A percentile compares a stretch with the other conserved stretches of the same genome.
phyloP scores from a whole-genome alignment of 208 protist genomes.

The Endotrypanum monterogeii region DNA sequence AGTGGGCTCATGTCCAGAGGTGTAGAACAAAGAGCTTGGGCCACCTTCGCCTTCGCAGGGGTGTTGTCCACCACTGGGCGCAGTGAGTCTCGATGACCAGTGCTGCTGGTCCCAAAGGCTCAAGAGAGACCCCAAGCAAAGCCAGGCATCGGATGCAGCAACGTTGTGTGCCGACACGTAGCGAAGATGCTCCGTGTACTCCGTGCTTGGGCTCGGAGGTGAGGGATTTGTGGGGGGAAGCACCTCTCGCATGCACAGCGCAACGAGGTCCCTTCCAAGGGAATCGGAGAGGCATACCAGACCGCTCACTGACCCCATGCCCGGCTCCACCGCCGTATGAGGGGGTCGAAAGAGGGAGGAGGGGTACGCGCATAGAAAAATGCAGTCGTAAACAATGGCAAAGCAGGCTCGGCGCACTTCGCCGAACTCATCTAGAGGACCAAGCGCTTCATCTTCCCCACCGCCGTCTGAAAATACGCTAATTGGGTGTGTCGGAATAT shows the following conservation, averaged over 20 bases:
- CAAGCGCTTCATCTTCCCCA: slow-evolving; percentile 1
- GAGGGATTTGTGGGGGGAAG: background rate
- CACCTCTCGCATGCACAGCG: slow-evolving; percentile 26
- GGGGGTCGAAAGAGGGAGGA: slow-evolving; percentile 20
- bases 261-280: slow-evolving; percentile 15
- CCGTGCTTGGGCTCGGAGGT: no score
- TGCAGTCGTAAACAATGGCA: slow-evolving; percentile 42
- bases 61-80: background rate
- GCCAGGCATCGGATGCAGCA: slow-evolving; percentile 29
- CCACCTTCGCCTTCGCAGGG: background rate
- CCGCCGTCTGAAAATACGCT: background rate
- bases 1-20: background rate
- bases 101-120: slow-evolving; percentile 30
- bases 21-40: slow-evolving; percentile 3
- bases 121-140: slow-evolving; percentile 27
- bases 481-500: background rate
- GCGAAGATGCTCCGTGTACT: background rate
- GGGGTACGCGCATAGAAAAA: slow-evolving; percentile 24
- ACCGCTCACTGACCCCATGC: background rate
- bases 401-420: slow-evolving; percentile 51
- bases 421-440: slow-evolving; percentile 11
- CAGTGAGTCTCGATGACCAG: background rate
- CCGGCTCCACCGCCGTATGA: background rate
- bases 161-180: slow-evolving; percentile 13
- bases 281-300: slow-evolving; percentile 3